Evolutionary conservation across 257 asterid species (phyloP).

Genomic region (Nicotiana undulata): DNA sequence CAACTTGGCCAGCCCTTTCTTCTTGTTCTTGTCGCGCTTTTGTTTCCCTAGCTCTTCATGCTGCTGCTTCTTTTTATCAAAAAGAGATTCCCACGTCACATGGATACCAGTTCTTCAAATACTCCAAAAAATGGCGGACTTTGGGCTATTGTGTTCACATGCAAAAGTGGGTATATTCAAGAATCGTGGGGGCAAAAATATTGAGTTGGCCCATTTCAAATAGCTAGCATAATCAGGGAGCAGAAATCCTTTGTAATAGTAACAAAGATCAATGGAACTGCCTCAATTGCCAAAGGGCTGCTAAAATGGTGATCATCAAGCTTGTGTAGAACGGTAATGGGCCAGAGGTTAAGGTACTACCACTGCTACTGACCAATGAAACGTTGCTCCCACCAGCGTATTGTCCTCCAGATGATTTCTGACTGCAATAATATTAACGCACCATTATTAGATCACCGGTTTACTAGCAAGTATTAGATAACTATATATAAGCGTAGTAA

Average conservation of each 20-base stretch:
- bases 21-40: neutral
- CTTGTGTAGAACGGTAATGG: neutral
- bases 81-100: neutral
- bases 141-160: neutral
- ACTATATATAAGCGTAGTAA: neutral
- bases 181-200: neutral
- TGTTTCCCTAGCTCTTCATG: neutral
- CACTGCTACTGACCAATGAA: slow-evolving; percentile 30
- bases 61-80: neutral
- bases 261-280: neutral
- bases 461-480: too few species aligned
- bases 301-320: neutral
- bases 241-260: neutral
- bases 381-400: slow-evolving; percentile 21
- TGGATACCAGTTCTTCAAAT: neutral
- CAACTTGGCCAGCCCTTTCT: neutral
- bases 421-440: slow-evolving; percentile 30
- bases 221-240: neutral
- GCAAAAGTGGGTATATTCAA: neutral
- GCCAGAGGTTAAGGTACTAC: neutral
- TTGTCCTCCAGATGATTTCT: slow-evolving; percentile 44
- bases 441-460: neutral
- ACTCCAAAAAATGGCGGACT: neutral
- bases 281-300: slow-evolving; percentile 12
- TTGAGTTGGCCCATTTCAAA: neutral